These are phyloP conservation scores for Hanseniaspora nectarophila DNA, from an alignment of 805 yeast species.

Conservation along the genomic window DNA sequence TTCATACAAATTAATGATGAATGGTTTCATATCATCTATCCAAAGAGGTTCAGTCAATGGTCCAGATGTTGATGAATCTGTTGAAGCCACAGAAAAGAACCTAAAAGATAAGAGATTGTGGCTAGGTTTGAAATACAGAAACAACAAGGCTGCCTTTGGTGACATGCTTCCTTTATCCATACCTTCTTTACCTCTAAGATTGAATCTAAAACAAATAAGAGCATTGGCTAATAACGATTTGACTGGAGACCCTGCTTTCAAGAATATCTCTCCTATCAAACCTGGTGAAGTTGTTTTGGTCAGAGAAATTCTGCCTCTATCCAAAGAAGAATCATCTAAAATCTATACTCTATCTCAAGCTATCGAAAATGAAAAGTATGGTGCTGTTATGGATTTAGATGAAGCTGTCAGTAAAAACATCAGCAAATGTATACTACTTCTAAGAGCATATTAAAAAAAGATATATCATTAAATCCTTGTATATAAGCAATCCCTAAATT, in stretches of 20 bases:
- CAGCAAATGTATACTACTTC: conserved; percentile 61
- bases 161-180: conserved; percentile 64
- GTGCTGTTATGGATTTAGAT: conserved; percentile 58
- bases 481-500: conserved; percentile 15
- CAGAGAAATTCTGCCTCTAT: conserved; percentile 26
- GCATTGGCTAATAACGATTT: conserved; percentile 31
- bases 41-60: conserved; percentile 77
- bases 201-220: conserved; percentile 52
- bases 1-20: conserved; percentile 73
- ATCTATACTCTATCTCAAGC: conserved; percentile 6
- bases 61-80: conserved; percentile 58
- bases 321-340: not conserved
- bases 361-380: conserved; percentile 27
- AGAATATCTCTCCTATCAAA: conserved; percentile 66
- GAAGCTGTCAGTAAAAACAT: conserved; percentile 70
- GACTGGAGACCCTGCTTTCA: conserved; percentile 62
- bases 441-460: conserved; percentile 49
- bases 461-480: not conserved
- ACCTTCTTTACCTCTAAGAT: conserved; percentile 66
- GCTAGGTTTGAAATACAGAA: conserved; percentile 82
- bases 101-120: conserved; percentile 77
- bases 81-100: conserved; percentile 75
- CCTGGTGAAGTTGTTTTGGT: conserved; percentile 84
- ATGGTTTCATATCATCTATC: conserved; percentile 75
- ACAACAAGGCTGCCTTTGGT: conserved; percentile 63